These are phyloP conservation scores for Plasmopara muralis DNA, from an alignment of 352 stramenopile species.

Conservation along the genomic window DNA sequence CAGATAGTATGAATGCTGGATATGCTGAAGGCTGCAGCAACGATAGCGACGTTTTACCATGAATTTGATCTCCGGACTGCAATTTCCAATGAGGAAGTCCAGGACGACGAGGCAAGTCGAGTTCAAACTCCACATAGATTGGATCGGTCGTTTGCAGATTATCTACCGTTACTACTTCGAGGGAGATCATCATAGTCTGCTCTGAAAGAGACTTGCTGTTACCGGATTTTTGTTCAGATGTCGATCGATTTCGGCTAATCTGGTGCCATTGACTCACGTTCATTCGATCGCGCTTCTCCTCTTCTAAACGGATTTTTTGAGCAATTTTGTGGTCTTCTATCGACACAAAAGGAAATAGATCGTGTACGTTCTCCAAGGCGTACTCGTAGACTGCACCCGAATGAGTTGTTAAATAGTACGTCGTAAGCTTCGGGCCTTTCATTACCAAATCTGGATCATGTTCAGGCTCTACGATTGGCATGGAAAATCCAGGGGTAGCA, in stretches of 20 bases:
- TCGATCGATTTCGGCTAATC: constrained; percentile 5
- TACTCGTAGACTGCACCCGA: constrained; percentile 49
- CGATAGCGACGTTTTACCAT: constrained; percentile 19
- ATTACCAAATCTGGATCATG: constrained; percentile 25
- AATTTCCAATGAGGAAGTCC: constrained; percentile 19
- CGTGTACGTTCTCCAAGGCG: constrained; percentile 50
- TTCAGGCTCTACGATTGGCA: constrained; percentile 24
- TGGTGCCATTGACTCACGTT: constrained; percentile 29
- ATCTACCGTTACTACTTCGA: constrained; percentile 26
- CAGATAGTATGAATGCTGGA: constrained; percentile 4
- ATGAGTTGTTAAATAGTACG: constrained; percentile 26
- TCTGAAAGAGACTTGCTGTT: background rate
- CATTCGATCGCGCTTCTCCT: constrained; percentile 30
- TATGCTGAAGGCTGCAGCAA: constrained; percentile 13
- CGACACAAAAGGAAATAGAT: constrained; percentile 37
- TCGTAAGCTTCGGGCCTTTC: constrained; percentile 42
- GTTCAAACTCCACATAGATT: constrained; percentile 26
- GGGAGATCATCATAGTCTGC: constrained; percentile 15
- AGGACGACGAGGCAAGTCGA: constrained; percentile 8
- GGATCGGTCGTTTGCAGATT: constrained; percentile 20
- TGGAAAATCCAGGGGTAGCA: constrained; percentile 50
- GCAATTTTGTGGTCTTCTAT: constrained; percentile 32
- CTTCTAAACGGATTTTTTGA: constrained; percentile 37
- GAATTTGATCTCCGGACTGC: constrained; percentile 4
- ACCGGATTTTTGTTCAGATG: background rate